Conservation (phyloP, 352 stramenopile species). For the Hyaloperonospora brassicae region DNA sequence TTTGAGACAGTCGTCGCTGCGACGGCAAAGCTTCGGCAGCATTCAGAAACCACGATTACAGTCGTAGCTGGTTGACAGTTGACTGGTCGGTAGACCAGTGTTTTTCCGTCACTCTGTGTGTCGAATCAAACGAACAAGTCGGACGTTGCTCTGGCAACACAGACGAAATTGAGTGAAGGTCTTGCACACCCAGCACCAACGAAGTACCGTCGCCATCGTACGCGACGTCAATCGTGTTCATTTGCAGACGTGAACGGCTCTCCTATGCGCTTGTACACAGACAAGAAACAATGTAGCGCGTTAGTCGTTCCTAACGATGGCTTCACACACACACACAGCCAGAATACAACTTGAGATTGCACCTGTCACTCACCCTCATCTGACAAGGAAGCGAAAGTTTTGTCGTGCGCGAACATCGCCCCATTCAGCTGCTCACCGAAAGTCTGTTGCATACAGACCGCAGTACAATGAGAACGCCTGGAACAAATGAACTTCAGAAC, state of each 20-base stretch:
- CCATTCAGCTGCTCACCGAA: conserved; percentile 52
- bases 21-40: conserved; percentile 18
- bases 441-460: conserved; percentile 26
- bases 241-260: conserved; percentile 21
- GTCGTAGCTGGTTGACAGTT: too few relatives aligned
- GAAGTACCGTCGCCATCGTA: conserved; percentile 4
- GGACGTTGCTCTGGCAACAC: conserved; percentile 32
- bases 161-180: conserved; percentile 53
- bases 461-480: neutral
- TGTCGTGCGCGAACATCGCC: conserved; percentile 31
- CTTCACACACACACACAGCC: too few relatives aligned
- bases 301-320: neutral
- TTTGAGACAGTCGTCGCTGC: conserved; percentile 3
- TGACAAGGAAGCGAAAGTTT: conserved; percentile 1
- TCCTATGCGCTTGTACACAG: conserved; percentile 9
- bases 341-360: too few relatives aligned
- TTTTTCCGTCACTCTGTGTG: conserved; percentile 28
- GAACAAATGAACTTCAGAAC: neutral
- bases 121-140: conserved; percentile 5
- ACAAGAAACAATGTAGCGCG: neutral
- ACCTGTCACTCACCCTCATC: conserved; percentile 16
- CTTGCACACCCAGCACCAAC: conserved; percentile 31
- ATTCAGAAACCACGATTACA: conserved; percentile 7
- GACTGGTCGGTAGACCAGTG: neutral
- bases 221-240: conserved; percentile 6